Evolutionary conservation across 2,329 filamentous ascomycete genomes (phyloP).

Genomic region (Fusarium nelsonii): DNA sequence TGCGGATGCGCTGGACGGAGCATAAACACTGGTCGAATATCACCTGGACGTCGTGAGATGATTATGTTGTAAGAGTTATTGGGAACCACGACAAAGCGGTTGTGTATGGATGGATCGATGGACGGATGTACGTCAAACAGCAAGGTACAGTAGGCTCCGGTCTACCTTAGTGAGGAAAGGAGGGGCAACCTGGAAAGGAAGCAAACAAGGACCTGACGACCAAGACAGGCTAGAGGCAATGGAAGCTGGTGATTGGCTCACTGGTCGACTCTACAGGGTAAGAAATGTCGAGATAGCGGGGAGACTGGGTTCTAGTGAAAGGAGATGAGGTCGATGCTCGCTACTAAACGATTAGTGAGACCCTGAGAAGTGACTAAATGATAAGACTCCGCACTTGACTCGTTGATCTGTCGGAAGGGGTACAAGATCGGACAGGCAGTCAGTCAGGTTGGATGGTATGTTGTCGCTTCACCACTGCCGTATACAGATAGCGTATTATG

Average conservation of each 20-base stretch:
- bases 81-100: conserved; percentile 11
- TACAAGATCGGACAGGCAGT: background rate
- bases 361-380: conserved; percentile 25
- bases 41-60: conserved; percentile 10
- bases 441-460: conserved; percentile 1
- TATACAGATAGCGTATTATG: background rate
- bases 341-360: conserved; percentile 19
- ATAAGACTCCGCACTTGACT: conserved; percentile 1
- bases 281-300: conserved; percentile 24
- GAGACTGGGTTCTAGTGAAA: conserved; percentile 19
- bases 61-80: conserved; percentile 25
- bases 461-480: conserved; percentile 20
- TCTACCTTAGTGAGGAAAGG: conserved; percentile 30
- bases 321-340: conserved; percentile 14
- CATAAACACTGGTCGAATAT: conserved; percentile 15
- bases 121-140: conserved; percentile 25
- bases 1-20: conserved; percentile 1
- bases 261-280: conserved; percentile 20
- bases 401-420: conserved; percentile 23
- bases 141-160: conserved; percentile 19
- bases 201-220: conserved; percentile 22
- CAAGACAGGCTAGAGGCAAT: conserved; percentile 3
- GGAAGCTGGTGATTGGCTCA: conserved; percentile 26
- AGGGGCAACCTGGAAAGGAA: conserved; percentile 37
- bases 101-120: conserved; percentile 22